phyloP scores from a whole-genome alignment of 257 asterid genomes.

The Penstemon davidsonii region DNA sequence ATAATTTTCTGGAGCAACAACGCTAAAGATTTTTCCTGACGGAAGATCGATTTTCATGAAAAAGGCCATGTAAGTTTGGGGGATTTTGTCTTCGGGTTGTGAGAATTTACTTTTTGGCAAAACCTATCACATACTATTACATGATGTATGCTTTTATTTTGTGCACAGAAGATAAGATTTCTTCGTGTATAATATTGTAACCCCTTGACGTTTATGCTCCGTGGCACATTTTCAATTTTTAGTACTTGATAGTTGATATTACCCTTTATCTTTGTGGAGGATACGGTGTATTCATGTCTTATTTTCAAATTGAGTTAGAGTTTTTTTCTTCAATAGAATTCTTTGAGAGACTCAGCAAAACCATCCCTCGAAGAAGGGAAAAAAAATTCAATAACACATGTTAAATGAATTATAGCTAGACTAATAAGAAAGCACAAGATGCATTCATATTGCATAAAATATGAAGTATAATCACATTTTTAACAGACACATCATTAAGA shows the following conservation, averaged over 20 bases:
- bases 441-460: neutral
- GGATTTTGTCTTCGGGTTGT: neutral
- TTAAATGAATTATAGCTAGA: neutral
- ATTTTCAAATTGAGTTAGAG: no score
- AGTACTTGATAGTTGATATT: neutral
- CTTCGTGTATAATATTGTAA: no score
- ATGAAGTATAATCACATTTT: neutral
- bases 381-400: no score
- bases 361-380: no score
- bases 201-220: no score
- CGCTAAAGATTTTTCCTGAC: no score
- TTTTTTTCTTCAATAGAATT: no score
- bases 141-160: no score
- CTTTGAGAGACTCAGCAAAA: no score
- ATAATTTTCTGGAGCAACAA: no score
- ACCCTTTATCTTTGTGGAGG: neutral
- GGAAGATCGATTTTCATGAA: slow-evolving; percentile 9
- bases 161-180: no score
- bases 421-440: neutral
- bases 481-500: neutral
- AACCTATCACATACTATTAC: neutral
- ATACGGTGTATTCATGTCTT: no score
- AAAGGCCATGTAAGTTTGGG: neutral
- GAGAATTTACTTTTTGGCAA: neutral
- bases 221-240: neutral